Percentiles rank a stretch among this genome's conserved stretches.
These are phyloP conservation scores for Pyrrhoderma noxium DNA, from an alignment of 1,284 basidiomycete genomes.

Conservation along the genomic window DNA sequence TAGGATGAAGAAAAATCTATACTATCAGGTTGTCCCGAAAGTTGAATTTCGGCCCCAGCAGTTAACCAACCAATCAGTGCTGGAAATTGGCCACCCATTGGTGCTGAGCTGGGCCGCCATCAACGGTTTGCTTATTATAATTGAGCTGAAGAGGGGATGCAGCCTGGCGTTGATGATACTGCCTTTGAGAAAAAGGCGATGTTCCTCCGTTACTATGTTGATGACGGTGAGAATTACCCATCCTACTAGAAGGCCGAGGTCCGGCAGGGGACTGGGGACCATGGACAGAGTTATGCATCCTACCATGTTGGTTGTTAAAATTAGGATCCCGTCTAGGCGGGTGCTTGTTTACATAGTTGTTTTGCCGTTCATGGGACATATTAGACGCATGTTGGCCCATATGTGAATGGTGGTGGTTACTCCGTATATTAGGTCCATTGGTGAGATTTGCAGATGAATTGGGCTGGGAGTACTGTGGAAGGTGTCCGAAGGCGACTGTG, in stretches of 20 bases:
- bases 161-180: neutral
- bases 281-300: no score
- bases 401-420: neutral
- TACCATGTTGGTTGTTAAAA: constrained; percentile 1
- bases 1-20: no score
- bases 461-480: no score
- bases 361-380: neutral
- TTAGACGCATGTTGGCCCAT: neutral
- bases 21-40: neutral
- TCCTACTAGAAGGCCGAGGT: neutral
- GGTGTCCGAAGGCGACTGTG: no score
- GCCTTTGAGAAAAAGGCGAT: constrained; percentile 1
- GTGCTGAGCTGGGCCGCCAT: constrained; percentile 12
- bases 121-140: constrained; percentile 6
- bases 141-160: constrained; percentile 4
- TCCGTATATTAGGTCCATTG: no score
- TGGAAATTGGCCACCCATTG: constrained; percentile 8
- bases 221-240: neutral
- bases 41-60: no score
- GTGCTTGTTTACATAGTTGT: constrained; percentile 4
- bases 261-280: constrained; percentile 1
- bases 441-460: no score
- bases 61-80: neutral
- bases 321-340: constrained; percentile 9
- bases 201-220: neutral